Percentiles rank a stretch among this genome's conserved stretches.
phyloP scores from a whole-genome alignment of 495 filamentous ascomycete genomes.

The Xylaria castorea region DNA sequence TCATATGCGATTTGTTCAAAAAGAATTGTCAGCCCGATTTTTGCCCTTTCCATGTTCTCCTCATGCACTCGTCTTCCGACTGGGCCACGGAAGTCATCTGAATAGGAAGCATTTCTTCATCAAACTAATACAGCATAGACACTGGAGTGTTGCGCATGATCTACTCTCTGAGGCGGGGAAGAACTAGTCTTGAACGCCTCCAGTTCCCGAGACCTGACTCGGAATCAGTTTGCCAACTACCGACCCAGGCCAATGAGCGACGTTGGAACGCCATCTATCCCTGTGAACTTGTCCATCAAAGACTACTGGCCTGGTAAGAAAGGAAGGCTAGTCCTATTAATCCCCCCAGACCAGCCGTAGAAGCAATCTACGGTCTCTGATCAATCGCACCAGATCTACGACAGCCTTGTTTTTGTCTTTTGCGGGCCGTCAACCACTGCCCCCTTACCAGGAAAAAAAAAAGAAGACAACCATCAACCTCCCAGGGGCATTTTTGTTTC shows the following conservation, averaged over 20 bases:
- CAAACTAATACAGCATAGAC: constrained; percentile 20
- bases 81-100: constrained; percentile 16
- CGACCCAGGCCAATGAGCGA: constrained; percentile 37
- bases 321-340: constrained; percentile 44
- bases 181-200: constrained; percentile 39
- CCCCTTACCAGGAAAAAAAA: neutral
- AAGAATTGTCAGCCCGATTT: neutral
- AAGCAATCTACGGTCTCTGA: constrained; percentile 36
- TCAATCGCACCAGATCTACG: constrained; percentile 27
- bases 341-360: constrained; percentile 33
- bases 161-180: constrained; percentile 28
- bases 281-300: constrained; percentile 40
- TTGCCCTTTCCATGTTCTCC: neutral
- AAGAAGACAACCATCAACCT: constrained; percentile 18
- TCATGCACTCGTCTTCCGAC: neutral
- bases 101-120: constrained; percentile 25
- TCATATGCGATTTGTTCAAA: neutral
- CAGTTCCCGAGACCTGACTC: constrained; percentile 46
- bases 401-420: constrained; percentile 29
- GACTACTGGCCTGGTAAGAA: constrained; percentile 38
- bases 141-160: constrained; percentile 12
- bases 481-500: constrained; percentile 38
- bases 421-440: constrained; percentile 15
- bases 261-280: constrained; percentile 30
- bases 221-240: constrained; percentile 45